Evolutionary conservation across 495 filamentous ascomycete species (phyloP), one percentile per base, ranked within the genome.

Genomic region (Penicillium robsamsonii): DNA sequence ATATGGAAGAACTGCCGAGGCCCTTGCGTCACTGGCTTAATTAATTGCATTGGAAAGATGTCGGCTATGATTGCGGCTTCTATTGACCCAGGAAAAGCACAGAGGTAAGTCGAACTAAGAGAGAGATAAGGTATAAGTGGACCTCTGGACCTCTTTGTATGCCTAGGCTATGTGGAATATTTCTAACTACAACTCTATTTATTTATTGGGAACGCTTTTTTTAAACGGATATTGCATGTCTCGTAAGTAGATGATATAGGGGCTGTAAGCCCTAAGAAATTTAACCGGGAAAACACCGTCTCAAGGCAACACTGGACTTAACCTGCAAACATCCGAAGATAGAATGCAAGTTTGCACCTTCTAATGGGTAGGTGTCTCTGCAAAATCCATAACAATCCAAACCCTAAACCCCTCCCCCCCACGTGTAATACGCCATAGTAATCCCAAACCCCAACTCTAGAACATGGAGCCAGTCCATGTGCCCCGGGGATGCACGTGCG

Each of bases 391-490:
- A 46, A 55, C 40, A 20, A 50, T 20, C 33, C 27, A 46, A 35
- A 56, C 46, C 17, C 29, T 7, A 53, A n/a, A 41, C 4, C 45
- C 37, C 37, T 7, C n/a, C n/a, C n/a, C n/a, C n/a, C n/a, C n/a
- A 52, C 53, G 15, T 45, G 37, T 37, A 22, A 53, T 48, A 55
- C 58, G 45, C 58, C 58, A 33, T 30, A 30, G 5, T 20, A 24
- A 43, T 51, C 46, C 27, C 45, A 55, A 35, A 50, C 38, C 17
- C 20, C 18, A 4, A 59, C 38, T 53, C 25, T 48, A 42, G 22
- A 50, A 46, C 58, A 51, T 53, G 56, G 40, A 62, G 35, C 62
- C 59, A 54, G 56, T 59, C 59, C 59, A 58, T 38, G 31, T 10
- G 37, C 40, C 17, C 46, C 20, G 20, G 42, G 37, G 24, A 22